Conservation (phyloP, 2,329 filamentous ascomycete species). For the Hymenotorrendiella dingleyae region DNA sequence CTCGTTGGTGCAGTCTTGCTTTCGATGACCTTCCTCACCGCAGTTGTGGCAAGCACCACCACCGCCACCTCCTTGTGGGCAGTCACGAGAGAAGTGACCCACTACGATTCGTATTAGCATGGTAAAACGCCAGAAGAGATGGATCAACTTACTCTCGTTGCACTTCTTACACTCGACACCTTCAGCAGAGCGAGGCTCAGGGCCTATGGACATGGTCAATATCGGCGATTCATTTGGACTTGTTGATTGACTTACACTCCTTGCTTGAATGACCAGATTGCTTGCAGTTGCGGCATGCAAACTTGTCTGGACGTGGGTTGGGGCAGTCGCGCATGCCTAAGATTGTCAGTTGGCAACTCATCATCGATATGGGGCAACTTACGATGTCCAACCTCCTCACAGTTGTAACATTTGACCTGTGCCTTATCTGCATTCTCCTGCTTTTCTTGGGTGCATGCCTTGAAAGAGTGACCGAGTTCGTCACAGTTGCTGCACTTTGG, state of each 20-base stretch:
- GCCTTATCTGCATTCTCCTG: slow-evolving; percentile 39
- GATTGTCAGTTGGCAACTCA: background rate
- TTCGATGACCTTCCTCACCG: slow-evolving; percentile 18
- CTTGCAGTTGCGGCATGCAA: slow-evolving; percentile 64
- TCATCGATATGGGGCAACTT: background rate
- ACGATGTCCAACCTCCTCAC: slow-evolving; percentile 57
- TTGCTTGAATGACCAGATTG: slow-evolving; percentile 29
- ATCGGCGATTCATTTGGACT: no score
- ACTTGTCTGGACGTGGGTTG: slow-evolving; percentile 55
- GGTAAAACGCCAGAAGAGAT: background rate
- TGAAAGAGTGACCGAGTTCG: slow-evolving; percentile 50
- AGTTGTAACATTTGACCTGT: slow-evolving; percentile 59
- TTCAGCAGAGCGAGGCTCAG: slow-evolving; percentile 55
- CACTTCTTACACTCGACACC: slow-evolving; percentile 33
- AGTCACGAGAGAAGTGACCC: slow-evolving; percentile 59
- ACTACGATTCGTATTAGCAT: slow-evolving; percentile 30
- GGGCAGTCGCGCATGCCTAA: slow-evolving; percentile 53
- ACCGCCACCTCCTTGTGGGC: slow-evolving; percentile 53
- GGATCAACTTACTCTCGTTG: slow-evolving; percentile 22
- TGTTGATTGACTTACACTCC: slow-evolving; percentile 28
- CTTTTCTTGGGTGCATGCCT: slow-evolving; percentile 54
- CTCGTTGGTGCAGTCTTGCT: slow-evolving; percentile 28
- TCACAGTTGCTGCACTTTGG: slow-evolving; percentile 56
- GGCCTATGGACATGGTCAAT: slow-evolving; percentile 15
- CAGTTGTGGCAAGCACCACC: slow-evolving; percentile 41